Conservation (phyloP, 768 basidiomycete species). For the Pleurotus sapidus region DNA sequence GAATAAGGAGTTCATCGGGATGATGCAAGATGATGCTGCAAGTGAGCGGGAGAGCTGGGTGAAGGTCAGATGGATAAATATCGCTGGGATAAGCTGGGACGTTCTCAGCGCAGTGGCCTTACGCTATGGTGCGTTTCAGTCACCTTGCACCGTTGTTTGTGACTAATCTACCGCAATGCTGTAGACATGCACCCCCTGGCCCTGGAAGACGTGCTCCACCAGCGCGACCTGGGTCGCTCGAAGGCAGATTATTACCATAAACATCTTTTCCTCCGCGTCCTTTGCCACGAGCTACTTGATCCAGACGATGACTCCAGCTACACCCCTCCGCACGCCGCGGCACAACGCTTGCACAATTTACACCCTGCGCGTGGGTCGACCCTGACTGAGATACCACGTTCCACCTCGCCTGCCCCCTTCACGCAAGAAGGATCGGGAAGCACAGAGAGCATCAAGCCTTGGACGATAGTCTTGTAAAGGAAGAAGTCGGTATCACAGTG, state of each 20-base stretch:
- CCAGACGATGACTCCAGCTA: conserved; percentile 19
- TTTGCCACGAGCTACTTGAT: conserved; percentile 56
- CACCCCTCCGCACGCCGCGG: not conserved
- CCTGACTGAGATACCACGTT: conserved; percentile 28
- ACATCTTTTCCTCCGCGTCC: conserved; percentile 69
- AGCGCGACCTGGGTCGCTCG: conserved; percentile 51
- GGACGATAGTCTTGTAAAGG: not conserved
- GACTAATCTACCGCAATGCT: not conserved
- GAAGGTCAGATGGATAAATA: conserved; percentile 73
- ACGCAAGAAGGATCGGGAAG: conserved; percentile 18
- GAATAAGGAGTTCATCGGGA: conserved; percentile 57
- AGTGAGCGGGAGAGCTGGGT: conserved; percentile 56
- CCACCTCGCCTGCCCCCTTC: conserved; percentile 35
- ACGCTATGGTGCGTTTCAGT: conserved; percentile 48
- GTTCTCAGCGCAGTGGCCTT: conserved; percentile 66
- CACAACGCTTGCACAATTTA: not conserved
- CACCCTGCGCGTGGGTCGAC: conserved; percentile 22
- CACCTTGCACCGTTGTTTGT: not conserved
- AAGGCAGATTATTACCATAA: conserved; percentile 69
- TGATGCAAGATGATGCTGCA: conserved; percentile 43
- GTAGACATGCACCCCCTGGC: conserved; percentile 69
- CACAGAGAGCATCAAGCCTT: conserved; percentile 1
- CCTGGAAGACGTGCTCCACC: conserved; percentile 66
- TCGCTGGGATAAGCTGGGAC: conserved; percentile 69
- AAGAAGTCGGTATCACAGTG: not conserved